Percentiles rank a stretch among this genome's conserved stretches.
Evolutionary conservation across 106 monocot species (phyloP).

Genomic region (Agapanthus africanus): DNA sequence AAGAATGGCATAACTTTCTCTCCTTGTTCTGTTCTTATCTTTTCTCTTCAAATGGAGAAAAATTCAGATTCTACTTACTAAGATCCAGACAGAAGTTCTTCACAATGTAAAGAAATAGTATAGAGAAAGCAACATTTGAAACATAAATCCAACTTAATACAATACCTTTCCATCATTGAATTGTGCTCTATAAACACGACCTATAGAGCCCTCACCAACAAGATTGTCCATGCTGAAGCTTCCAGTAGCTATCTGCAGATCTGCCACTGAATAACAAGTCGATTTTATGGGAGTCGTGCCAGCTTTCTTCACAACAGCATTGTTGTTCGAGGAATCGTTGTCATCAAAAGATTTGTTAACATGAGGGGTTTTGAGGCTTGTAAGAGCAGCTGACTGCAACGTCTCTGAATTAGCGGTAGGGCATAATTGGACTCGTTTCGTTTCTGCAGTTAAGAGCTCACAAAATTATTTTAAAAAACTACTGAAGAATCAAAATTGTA

Average conservation of each 20-base stretch:
- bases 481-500: neutral
- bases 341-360: conserved; percentile 62
- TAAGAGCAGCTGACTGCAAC: conserved; percentile 27
- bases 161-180: conserved; percentile 64
- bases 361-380: conserved; percentile 60
- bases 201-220: conserved; percentile 52
- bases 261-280: conserved; percentile 53
- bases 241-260: conserved; percentile 60
- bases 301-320: no score
- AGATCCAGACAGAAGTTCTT: neutral
- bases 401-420: conserved; percentile 19
- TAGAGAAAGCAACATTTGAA: neutral
- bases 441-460: conserved; percentile 31
- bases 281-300: conserved; percentile 22
- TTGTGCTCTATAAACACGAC: conserved; percentile 57
- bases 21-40: no score
- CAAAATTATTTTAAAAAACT: neutral
- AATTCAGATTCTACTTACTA: no score
- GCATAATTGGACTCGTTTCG: conserved; percentile 36
- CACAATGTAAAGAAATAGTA: neutral
- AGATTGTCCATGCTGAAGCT: conserved; percentile 60
- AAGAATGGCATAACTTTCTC: no score
- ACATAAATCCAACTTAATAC: neutral
- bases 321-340: conserved; percentile 43
- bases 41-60: no score